Conservation (phyloP, 1,284 basidiomycete genomes). For the Polyporus tsugae region DNA sequence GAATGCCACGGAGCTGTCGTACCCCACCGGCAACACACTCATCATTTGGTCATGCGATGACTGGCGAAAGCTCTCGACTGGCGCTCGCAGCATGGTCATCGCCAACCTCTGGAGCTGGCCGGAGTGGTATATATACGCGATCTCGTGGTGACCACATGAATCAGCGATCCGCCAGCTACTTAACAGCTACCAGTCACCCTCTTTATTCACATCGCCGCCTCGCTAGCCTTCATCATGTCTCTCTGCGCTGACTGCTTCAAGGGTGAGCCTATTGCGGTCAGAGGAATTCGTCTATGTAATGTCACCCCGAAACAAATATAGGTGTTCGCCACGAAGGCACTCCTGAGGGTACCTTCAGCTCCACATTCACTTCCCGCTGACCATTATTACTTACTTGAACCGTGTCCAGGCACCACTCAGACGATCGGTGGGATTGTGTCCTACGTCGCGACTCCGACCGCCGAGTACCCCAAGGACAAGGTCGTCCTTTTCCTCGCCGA, state of each 20-base stretch:
- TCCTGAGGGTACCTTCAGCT: conserved; percentile 36
- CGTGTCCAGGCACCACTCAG: conserved; percentile 45
- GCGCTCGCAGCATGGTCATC: not conserved
- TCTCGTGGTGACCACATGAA: not conserved
- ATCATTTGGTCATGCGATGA: not conserved
- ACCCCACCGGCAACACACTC: not conserved
- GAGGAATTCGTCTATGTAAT: conserved; percentile 11
- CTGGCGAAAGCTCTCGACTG: not conserved
- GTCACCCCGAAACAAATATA: conserved; percentile 13
- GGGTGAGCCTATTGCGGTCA: conserved; percentile 19
- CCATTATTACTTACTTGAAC: not conserved
- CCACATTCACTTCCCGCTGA: not conserved
- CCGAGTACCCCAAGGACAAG: conserved; percentile 59
- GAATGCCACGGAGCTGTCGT: not conserved
- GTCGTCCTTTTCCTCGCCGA: conserved; percentile 61
- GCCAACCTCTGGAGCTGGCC: not conserved
- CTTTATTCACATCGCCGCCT: not conserved
- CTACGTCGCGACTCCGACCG: conserved; percentile 56
- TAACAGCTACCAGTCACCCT: not conserved
- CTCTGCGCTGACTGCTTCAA: conserved; percentile 36
- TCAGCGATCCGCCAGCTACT: not conserved
- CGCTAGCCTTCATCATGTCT: conserved; percentile 28
- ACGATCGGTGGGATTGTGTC: conserved; percentile 55
- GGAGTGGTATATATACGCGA: not conserved
- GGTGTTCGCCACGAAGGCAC: conserved; percentile 45